Evolutionary conservation across 1,139 yeast genomes (phyloP).

Genomic region (Candida mesenterica): DNA sequence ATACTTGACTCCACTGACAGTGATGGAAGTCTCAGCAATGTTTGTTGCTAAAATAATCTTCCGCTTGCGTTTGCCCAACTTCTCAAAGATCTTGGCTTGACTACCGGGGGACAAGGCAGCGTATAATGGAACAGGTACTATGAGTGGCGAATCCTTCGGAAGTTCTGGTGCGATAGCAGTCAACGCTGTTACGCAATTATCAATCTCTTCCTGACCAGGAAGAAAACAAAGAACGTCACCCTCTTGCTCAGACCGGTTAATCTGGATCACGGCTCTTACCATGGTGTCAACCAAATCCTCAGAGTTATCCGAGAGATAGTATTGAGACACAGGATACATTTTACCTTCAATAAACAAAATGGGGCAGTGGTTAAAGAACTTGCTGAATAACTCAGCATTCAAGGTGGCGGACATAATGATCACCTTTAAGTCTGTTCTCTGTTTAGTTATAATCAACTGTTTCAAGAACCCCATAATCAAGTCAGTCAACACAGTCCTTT

Average conservation of each 20-base stretch:
- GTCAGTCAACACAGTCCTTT: conserved; percentile 90
- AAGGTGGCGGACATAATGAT: conserved; percentile 93
- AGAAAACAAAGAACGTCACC: conserved; percentile 91
- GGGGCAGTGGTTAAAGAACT: conserved; percentile 75
- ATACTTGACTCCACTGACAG: conserved; percentile 92
- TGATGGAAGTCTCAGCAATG: conserved; percentile 95
- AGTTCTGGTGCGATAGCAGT: conserved; percentile 60
- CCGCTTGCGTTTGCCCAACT: conserved; percentile 58
- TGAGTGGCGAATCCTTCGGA: conserved; percentile 71
- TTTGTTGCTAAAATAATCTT: conserved; percentile 90
- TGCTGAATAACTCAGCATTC: conserved; percentile 85
- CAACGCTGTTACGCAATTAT: conserved; percentile 68
- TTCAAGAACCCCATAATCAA: conserved; percentile 85
- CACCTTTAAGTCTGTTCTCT: conserved; percentile 56
- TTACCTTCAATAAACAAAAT: conserved; percentile 86
- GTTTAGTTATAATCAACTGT: conserved; percentile 47
- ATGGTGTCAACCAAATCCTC: conserved; percentile 85
- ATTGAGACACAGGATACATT: conserved; percentile 77
- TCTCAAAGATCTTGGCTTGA: conserved; percentile 74
- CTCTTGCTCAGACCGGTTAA: conserved; percentile 71
- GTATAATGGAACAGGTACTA: conserved; percentile 81
- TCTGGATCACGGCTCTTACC: conserved; percentile 71
- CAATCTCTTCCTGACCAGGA: conserved; percentile 98
- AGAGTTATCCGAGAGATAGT: conserved; percentile 55
- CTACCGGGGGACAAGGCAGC: conserved; percentile 88